These are phyloP conservation scores for Tympanopsis confertula DNA, from an alignment of 2,329 filamentous ascomycete species.

Conservation along the genomic window DNA sequence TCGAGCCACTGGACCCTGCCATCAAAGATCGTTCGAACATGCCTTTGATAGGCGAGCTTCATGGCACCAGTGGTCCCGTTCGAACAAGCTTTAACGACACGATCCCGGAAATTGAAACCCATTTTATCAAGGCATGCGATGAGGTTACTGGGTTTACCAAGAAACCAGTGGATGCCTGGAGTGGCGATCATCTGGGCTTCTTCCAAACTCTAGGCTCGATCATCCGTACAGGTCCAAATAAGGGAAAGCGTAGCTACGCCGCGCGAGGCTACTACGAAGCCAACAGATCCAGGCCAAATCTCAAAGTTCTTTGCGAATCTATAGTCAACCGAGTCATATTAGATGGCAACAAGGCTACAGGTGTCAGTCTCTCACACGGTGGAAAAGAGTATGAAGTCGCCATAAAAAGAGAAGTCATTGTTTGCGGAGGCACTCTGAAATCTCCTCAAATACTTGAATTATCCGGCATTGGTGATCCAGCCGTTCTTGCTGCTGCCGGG, in stretches of 20 bases:
- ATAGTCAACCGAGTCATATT: background rate
- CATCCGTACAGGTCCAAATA: too few relatives aligned
- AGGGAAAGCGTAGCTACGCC: background rate
- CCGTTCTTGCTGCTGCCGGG: background rate
- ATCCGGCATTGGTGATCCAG: background rate
- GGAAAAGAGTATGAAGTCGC: background rate
- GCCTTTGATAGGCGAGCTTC: too few relatives aligned
- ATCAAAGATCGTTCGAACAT: too few relatives aligned
- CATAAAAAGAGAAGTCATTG: background rate
- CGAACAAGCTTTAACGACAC: too few relatives aligned
- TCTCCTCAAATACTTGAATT: background rate
- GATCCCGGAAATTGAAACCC: too few relatives aligned
- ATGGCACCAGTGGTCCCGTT: too few relatives aligned
- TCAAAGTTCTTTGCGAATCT: background rate
- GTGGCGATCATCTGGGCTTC: too few relatives aligned
- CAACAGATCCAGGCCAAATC: background rate
- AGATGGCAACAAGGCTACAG: background rate
- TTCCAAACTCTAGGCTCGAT: too few relatives aligned
- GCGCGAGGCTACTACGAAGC: background rate
- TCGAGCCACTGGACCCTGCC: too few relatives aligned
- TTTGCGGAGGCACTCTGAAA: background rate
- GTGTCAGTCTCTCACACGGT: background rate
- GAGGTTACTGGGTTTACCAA: too few relatives aligned
- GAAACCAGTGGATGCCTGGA: too few relatives aligned
- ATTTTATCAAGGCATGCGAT: too few relatives aligned